Percentiles rank a stretch among this genome's conserved stretches.
phyloP scores from a whole-genome alignment of 768 basidiomycete species.

The Mycena haematopus region DNA sequence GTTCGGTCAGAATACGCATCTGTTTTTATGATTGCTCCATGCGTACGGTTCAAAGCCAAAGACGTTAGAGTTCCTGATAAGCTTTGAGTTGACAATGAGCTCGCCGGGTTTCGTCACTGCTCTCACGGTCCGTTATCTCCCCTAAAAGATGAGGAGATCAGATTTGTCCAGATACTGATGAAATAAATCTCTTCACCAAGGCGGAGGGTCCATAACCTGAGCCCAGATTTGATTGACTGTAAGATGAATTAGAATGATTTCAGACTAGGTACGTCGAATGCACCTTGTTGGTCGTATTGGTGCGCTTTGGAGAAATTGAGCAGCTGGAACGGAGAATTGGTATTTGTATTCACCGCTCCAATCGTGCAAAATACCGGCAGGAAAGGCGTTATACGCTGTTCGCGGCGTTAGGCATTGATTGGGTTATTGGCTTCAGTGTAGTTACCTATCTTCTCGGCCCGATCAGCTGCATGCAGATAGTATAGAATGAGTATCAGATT shows the following conservation, averaged over 20 bases:
- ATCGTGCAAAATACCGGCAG: conserved; percentile 46
- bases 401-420: background rate
- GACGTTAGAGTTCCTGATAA: conserved; percentile 41
- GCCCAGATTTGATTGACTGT: conserved; percentile 52
- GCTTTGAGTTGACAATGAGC: too few relatives aligned
- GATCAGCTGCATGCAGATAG: conserved; percentile 36
- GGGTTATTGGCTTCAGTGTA: background rate
- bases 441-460: conserved; percentile 46
- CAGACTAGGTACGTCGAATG: background rate
- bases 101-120: background rate
- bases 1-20: background rate
- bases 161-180: background rate
- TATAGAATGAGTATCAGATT: background rate
- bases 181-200: background rate
- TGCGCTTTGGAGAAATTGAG: conserved; percentile 37
- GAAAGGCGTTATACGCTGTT: conserved; percentile 48
- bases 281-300: conserved; percentile 52
- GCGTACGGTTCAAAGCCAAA: conserved; percentile 50
- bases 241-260: background rate
- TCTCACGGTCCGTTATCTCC: conserved; percentile 40
- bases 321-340: background rate
- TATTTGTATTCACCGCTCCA: conserved; percentile 41
- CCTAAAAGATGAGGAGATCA: conserved; percentile 20
- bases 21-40: background rate
- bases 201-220: conserved; percentile 42